These are phyloP conservation scores for Fusarium lyarnte DNA, from an alignment of 2,329 filamentous ascomycete species.

Conservation along the genomic window DNA sequence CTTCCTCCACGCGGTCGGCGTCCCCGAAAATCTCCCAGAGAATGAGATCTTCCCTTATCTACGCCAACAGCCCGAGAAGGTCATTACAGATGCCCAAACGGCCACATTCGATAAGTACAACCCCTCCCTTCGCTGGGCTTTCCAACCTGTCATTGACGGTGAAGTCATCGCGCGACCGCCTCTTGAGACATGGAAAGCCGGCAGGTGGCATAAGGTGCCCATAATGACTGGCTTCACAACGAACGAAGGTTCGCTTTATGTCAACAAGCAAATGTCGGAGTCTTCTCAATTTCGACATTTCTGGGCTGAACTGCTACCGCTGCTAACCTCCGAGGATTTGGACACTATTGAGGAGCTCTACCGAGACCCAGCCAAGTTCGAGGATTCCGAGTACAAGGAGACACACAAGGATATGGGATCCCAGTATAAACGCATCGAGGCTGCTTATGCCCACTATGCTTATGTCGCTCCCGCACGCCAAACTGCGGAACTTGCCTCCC, in stretches of 20 bases:
- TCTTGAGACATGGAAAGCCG: constrained; percentile 61
- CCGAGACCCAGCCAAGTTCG: constrained; percentile 59
- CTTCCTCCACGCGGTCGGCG: constrained; percentile 25
- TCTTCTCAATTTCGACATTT: constrained; percentile 66
- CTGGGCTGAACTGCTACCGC: constrained; percentile 68
- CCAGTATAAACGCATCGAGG: constrained; percentile 64
- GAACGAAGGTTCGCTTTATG: constrained; percentile 74
- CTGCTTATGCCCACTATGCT: constrained; percentile 64
- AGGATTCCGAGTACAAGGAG: constrained; percentile 49
- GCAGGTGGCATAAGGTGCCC: constrained; percentile 43
- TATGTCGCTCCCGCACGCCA: constrained; percentile 63
- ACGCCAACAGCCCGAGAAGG: constrained; percentile 48
- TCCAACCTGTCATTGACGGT: constrained; percentile 72
- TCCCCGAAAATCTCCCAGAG: constrained; percentile 21
- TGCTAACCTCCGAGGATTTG: constrained; percentile 62
- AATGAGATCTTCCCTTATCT: constrained; percentile 58
- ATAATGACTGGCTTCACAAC: constrained; percentile 76
- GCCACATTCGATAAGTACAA: constrained; percentile 57
- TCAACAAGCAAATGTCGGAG: constrained; percentile 59
- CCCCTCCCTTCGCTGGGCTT: constrained; percentile 65
- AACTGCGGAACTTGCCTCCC: constrained; percentile 50
- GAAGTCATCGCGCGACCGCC: constrained; percentile 68
- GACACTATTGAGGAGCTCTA: constrained; percentile 66
- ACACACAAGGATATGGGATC: constrained; percentile 53
- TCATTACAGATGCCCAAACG: constrained; percentile 50